Base-by-base conservation (phyloP, 306 rosid species). In the Abrus precatorius region DNA sequence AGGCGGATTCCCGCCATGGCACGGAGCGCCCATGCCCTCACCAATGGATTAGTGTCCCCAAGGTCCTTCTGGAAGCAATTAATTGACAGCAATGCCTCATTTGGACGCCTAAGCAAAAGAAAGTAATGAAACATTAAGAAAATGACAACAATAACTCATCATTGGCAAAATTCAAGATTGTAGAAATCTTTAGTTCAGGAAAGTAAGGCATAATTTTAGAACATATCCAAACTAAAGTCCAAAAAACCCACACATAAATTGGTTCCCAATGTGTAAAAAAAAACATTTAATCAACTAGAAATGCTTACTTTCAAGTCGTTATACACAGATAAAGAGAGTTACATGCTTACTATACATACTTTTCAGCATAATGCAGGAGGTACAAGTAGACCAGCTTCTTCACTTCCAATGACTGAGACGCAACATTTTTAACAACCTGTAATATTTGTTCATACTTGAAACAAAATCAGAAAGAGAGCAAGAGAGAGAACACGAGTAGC, bases 1-100 rank as follows among this genome's bases (percentile, higher is more conserved):
- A 96, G 92, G 72, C 98, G 90, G 32, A 96, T 96, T 67, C 99
- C 99, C 0, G 99, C 98, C 98, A 96, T 90, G 55, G 99, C 89
- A 54, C 98, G 94, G 69, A 93, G 85, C 29, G 99, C 99, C 97
- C 98, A 96, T 2, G 97, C 99, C 87, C 99, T 92, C 73, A 96
- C 98, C 70, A 93, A 84, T 0, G 99, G 93, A 54, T 89, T 96
- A 8, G 90, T 82, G 84, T 96, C 98, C 78, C 91, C 97, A 49
- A 96, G 77, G 79, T 96, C 99, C 89, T 88, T 96, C 75, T 96
- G 99, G 83, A 96, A 96, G 75, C 81, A 96, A 88, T 96, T 95
- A 72, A 95, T 95, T 1, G 99, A 95, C 47, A 95, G 84, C 92
- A 95, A 88, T 1, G 91, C 99, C 86, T 96, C 99, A 78, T 92